Evolutionary conservation across 2,329 filamentous ascomycete species (phyloP).

Genomic region (Helotiales sp.): DNA sequence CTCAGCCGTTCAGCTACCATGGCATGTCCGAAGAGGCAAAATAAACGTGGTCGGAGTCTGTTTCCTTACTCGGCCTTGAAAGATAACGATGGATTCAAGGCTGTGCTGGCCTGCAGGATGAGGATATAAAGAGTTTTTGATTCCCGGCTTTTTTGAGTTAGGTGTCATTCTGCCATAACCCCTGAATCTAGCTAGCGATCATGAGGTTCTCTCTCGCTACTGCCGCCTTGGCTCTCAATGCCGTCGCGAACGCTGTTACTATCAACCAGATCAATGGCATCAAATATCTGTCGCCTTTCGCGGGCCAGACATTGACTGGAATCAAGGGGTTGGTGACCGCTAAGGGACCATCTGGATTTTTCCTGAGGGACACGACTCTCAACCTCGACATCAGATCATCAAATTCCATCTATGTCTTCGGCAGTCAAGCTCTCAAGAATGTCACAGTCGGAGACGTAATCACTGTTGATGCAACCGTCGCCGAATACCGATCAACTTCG

Average conservation of each 20-base stretch:
- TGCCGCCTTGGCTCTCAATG: neutral
- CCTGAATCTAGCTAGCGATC: constrained; percentile 2
- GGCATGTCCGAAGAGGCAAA: constrained; percentile 7
- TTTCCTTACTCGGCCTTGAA: constrained; percentile 4
- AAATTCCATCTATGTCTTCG: constrained; percentile 69
- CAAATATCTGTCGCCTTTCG: constrained; percentile 65
- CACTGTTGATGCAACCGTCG: constrained; percentile 62
- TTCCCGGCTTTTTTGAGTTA: neutral
- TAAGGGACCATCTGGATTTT: constrained; percentile 65
- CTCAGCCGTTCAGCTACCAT: constrained; percentile 4
- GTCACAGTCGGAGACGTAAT: constrained; percentile 67
- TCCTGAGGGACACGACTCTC: constrained; percentile 63
- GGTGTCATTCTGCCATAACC: neutral
- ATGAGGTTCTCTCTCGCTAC: constrained; percentile 12
- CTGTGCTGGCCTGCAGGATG: neutral
- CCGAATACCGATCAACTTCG: constrained; percentile 53
- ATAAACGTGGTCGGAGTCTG: constrained; percentile 2
- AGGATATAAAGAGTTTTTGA: constrained; percentile 7
- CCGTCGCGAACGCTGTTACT: constrained; percentile 46
- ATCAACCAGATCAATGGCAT: constrained; percentile 71
- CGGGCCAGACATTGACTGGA: constrained; percentile 59
- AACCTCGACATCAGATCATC: constrained; percentile 63
- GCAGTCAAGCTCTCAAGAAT: constrained; percentile 54
- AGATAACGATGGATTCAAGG: neutral
- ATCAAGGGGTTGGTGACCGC: constrained; percentile 54